phyloP scores from a whole-genome alignment of 1,284 basidiomycete genomes.

The Sanghuangporus sanghuang region DNA sequence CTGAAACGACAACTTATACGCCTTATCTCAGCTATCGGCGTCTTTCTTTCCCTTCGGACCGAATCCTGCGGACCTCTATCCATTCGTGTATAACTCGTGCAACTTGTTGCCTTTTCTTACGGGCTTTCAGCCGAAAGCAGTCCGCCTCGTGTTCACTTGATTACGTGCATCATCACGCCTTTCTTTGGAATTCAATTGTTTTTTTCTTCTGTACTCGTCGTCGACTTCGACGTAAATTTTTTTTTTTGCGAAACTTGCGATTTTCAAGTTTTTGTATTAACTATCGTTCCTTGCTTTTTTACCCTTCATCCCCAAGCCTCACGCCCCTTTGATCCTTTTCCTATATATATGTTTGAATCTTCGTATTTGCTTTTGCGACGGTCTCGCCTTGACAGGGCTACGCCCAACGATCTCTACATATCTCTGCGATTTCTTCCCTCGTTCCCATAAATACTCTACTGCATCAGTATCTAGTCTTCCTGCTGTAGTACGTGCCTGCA shows the following conservation, averaged over 20 bases:
- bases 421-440: not conserved
- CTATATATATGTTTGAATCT: not conserved
- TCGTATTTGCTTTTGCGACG: conserved; percentile 7
- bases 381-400: not conserved
- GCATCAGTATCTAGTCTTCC: conserved; percentile 12
- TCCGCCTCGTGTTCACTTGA: not conserved
- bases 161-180: not conserved
- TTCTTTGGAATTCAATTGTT: conserved; percentile 4
- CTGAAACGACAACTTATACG: conserved; percentile 10
- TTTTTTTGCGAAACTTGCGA: not conserved
- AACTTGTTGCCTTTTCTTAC: conserved; percentile 4
- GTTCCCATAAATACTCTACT: conserved; percentile 5
- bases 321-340: not conserved
- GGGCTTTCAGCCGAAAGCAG: conserved; percentile 4
- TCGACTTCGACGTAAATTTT: conserved; percentile 6
- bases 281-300: conserved; percentile 12
- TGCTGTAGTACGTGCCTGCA: conserved; percentile 10
- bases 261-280: conserved; percentile 2
- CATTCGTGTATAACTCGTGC: conserved; percentile 12
- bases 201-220: not conserved
- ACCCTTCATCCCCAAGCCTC: not conserved
- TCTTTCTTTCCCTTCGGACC: conserved; percentile 7
- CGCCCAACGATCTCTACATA: conserved; percentile 6
- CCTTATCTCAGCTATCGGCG: conserved; percentile 5
- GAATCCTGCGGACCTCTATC: conserved; percentile 10